Base-by-base conservation (phyloP, 805 yeast species). In the Sugiyamaella marilandica region DNA sequence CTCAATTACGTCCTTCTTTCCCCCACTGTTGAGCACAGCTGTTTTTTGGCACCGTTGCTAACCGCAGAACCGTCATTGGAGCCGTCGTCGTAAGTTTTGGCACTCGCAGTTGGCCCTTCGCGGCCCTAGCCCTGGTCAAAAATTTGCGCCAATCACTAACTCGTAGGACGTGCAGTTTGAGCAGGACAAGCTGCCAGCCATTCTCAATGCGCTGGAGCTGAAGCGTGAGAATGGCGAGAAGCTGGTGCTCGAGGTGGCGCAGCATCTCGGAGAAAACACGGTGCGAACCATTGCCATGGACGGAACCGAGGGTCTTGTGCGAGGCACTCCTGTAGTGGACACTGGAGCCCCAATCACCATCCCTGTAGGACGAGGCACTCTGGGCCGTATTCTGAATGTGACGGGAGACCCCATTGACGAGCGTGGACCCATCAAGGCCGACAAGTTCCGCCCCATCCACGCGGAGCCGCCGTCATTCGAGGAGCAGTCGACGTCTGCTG, bases 211-310 rank as follows among this genome's bases (percentile, higher is more conserved):
- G 66, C 83, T 94, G 70, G 90, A 87, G 76, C 83, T 94, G 72
- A 83, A 88, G 74, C 82, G 81, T 68, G 82, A 78, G 64, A 75
- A 80, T 63, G 91, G 90, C 68, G 75, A 75, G 63, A 81, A 81
- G 70, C 84, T 94, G 72, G 90, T 94, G 64, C 84, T 94, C 70
- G 99, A 94, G 81, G 99, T 94, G 68, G 94, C 99, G 70, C 99
- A 94, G 83, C 99, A 94, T 79, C 84, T 94, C 77, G 99, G 99
- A 83, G 98, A 94, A 83, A 90, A 90, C 87, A 87, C 98, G 68
- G 98, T 94, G 75, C 92, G 99, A 86, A 86, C 99, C 74, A 94
- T 94, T 86, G 98, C 99, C 73, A 94, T 94, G 99, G 99, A 94
- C 77, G 98, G 98, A 88, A 94, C 99, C 67, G 98, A 92, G 78